Evolutionary conservation across 257 asterid species (phyloP), one percentile per base, ranked within the genome.

Genomic region (Primulina eburnea): DNA sequence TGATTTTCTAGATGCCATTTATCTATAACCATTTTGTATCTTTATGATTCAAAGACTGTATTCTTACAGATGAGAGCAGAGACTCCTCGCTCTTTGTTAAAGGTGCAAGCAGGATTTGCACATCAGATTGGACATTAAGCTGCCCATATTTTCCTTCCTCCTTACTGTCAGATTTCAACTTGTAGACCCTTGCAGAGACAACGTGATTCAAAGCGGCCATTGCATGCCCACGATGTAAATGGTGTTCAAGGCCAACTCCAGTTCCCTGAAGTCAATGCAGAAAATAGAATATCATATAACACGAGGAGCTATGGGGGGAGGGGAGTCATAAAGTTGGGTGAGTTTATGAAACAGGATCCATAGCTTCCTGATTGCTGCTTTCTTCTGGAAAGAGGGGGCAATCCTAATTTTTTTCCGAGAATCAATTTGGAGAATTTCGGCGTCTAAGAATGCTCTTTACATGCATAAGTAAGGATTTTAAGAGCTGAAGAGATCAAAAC

Each of bases 191-290:
- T 65, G 84, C 86, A 60, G 87, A 78, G 70, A 94, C 91, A 58
- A 94, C 82, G 73, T 87, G 82, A 76, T 80, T 81, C 50, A 89
- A 83, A 77, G 97, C 96, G 37, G 95, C 97, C 76, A 94, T 77
- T 70, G 99, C 96, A 80, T 95, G 97, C 33, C 99, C 99, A 76
- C 99, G 97, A 81, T 90, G 97, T 82, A 94, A 82, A 81, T 94
- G 88, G 81, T 90, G 96, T 81, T 94, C 97, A 73, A 94, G 82
- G 62, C 97, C 99, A 28, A 77, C 85, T 69, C 86, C 92, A 82
- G 91, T 80, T 84, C 85, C 97, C 99, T 92, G 86, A 65, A 77
- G 70, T 65, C 76, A 80, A 64, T 20, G 56, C 64, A 76, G 79
- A 34, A 57, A 69, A 64, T 37, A 55, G 65, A 64, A 38, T 37